Percentiles rank a stretch among this genome's conserved stretches.
Conservation (phyloP, 208 protist genomes). For the Strigomonas culicis region DNA sequence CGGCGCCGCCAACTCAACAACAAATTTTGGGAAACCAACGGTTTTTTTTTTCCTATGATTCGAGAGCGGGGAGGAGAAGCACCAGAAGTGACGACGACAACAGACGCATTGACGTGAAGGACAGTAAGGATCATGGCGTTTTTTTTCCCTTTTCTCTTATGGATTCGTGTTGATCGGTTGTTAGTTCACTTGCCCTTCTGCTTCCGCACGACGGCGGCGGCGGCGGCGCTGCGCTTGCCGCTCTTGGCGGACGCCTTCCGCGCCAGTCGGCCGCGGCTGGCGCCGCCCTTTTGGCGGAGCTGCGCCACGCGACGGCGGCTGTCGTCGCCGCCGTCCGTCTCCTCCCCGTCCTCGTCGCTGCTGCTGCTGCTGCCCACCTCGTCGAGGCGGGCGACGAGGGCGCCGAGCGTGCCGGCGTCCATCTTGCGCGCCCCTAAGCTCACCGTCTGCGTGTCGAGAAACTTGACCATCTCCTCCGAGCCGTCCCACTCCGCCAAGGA, state of each 20-base stretch:
- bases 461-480: constrained; percentile 33
- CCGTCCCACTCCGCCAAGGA: constrained; percentile 79
- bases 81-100: neutral
- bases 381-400: neutral
- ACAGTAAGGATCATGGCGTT: neutral
- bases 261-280: too few relatives aligned
- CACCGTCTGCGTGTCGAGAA: constrained; percentile 20
- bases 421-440: neutral
- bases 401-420: neutral
- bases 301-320: neutral
- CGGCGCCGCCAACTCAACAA: constrained; percentile 30
- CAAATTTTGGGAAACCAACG: neutral
- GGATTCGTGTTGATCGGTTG: constrained; percentile 8
- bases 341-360: neutral
- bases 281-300: too few relatives aligned
- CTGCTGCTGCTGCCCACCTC: neutral
- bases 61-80: neutral
- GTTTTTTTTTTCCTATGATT: constrained; percentile 8
- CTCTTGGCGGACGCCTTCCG: too few relatives aligned
- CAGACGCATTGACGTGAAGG: neutral
- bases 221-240: neutral
- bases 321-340: neutral
- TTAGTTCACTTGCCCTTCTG: constrained; percentile 1
- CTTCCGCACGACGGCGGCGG: neutral
- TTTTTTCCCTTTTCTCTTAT: constrained; percentile 3